Base-by-base conservation (phyloP, 345 rosid genomes). In the Noccaea caerulescens region DNA sequence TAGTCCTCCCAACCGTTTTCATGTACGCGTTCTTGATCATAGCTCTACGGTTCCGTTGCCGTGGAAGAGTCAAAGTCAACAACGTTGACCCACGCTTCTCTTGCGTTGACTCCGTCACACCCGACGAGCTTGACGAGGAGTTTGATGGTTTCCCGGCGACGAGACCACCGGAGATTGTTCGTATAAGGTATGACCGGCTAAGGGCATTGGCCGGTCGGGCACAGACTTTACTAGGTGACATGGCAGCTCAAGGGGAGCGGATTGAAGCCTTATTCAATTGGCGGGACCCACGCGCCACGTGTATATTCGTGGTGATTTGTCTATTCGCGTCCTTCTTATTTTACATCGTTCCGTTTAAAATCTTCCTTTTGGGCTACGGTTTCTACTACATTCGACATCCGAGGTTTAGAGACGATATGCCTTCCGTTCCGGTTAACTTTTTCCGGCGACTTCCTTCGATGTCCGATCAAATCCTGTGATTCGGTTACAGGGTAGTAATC, bases 251-350 rank as follows among this genome's bases (percentile, higher is more conserved):
- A 59, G 97, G 96, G 14, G 98, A 90, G 80, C 76, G 97, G 8
- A 30, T 93, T 10, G 93, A 93, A 51, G 97, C 97, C 0, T 45
- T 93, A 33, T 87, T 80, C 30, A 88, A 75, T 46, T 93, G 98
- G 98, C 81, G 90, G 76, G 97, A 93, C 44, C 96, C 97, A 41
- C 80, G 98, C 0, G 97, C 98, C 1, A 90, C 92, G 2, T 89
- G 93, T 45, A 84, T 93, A 11, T 88, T 93, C 70, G 88, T 78
- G 72, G 80, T 80, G 75, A 76, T 87, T 38, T 93, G 97, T 75
- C 75, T 90, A 1, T 57, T 82, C 0, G 88, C 89, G 5, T 88
- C 98, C 8, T 58, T 90, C 67, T 36, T 86, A 46, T 88, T 90
- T 23, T 93, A 93, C 42, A 84, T 75, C 11, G 86, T 90, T 3